These are phyloP conservation scores for Russula compacta DNA, from an alignment of 768 basidiomycete species.

Conservation along the genomic window DNA sequence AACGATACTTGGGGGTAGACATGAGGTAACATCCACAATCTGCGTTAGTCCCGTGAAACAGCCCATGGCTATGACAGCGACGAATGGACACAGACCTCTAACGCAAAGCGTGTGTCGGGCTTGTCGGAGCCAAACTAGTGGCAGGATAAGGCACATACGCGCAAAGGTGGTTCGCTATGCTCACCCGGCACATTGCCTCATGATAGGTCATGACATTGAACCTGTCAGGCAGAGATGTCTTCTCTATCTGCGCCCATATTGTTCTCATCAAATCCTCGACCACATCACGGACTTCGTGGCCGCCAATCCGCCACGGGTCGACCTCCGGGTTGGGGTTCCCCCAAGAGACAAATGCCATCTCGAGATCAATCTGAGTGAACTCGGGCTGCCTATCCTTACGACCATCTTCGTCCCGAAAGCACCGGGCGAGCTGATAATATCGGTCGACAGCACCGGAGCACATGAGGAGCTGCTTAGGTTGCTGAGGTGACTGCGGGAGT, in stretches of 20 bases:
- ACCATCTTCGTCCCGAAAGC: slow-evolving; percentile 94
- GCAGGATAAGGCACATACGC: slow-evolving; percentile 17
- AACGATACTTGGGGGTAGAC: slow-evolving; percentile 25
- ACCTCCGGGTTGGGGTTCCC: slow-evolving; percentile 28
- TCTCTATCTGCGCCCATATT: slow-evolving; percentile 70
- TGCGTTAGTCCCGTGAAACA: slow-evolving; percentile 15
- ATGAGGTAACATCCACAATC: slow-evolving; percentile 29
- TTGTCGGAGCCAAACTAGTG: slow-evolving; percentile 87
- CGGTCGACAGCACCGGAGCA: slow-evolving; percentile 82
- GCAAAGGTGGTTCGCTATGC: slow-evolving; percentile 22
- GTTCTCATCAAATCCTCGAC: slow-evolving; percentile 65
- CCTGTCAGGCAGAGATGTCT: slow-evolving; percentile 44
- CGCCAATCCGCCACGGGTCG: slow-evolving; percentile 76
- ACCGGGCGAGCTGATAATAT: slow-evolving; percentile 89
- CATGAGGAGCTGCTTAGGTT: slow-evolving; percentile 89
- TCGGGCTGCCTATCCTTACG: slow-evolving; percentile 93
- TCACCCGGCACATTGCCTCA: slow-evolving; percentile 83
- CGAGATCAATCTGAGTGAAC: slow-evolving; percentile 94
- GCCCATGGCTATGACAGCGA: background rate
- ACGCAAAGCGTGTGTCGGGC: slow-evolving; percentile 81
- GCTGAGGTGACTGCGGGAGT: slow-evolving; percentile 90
- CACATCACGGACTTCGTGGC: slow-evolving; percentile 67
- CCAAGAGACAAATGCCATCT: slow-evolving; percentile 94
- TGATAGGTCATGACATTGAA: slow-evolving; percentile 84
- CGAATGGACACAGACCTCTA: slow-evolving; percentile 51